A percentile compares a stretch with the other conserved stretches of the same genome.
phyloP scores from a whole-genome alignment of 2,329 filamentous ascomycete genomes.

The Coniochaeta sp. region DNA sequence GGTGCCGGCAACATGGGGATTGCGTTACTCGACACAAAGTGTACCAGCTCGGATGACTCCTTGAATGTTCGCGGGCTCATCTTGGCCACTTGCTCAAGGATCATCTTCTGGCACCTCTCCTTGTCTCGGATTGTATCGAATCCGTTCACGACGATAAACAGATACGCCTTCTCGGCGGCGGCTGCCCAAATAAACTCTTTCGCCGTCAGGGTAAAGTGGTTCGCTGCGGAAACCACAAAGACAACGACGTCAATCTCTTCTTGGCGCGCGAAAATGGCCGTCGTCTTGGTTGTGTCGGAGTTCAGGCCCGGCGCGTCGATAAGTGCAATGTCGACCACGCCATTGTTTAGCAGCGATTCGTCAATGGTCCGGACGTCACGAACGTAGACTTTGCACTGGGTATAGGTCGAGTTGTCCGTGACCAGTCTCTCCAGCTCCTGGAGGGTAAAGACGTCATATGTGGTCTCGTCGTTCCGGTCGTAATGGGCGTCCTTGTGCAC shows the following conservation, averaged over 20 bases:
- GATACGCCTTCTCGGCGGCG: conserved; percentile 93
- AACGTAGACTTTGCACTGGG: conserved; percentile 95
- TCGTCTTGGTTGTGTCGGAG: conserved; percentile 93
- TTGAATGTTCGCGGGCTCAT: conserved; percentile 93
- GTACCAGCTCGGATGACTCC: conserved; percentile 84
- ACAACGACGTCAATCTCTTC: conserved; percentile 99
- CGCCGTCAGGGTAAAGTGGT: conserved; percentile 96
- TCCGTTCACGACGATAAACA: conserved; percentile 98
- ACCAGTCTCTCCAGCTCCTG: conserved; percentile 82
- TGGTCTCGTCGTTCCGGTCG: conserved; percentile 85
- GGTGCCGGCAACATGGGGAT: conserved; percentile 65
- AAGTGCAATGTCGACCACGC: conserved; percentile 93
- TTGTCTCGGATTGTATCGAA: conserved; percentile 94
- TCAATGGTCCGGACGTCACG: conserved; percentile 84
- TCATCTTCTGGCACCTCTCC: conserved; percentile 82
- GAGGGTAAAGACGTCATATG: conserved; percentile 80
- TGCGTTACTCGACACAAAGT: conserved; percentile 96
- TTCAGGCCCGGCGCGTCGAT: conserved; percentile 96
- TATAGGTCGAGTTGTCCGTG: conserved; percentile 78
- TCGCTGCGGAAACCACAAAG: conserved; percentile 94
- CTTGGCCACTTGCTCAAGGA: conserved; percentile 78
- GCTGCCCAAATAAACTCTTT: conserved; percentile 96
- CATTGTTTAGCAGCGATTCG: conserved; percentile 92
- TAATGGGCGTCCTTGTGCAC: conserved; percentile 77
- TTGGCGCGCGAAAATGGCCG: conserved; percentile 91